A percentile compares a stretch with the other conserved stretches of the same genome.
phyloP scores from a whole-genome alignment of 345 rosid species.

The Camelina laxa region DNA sequence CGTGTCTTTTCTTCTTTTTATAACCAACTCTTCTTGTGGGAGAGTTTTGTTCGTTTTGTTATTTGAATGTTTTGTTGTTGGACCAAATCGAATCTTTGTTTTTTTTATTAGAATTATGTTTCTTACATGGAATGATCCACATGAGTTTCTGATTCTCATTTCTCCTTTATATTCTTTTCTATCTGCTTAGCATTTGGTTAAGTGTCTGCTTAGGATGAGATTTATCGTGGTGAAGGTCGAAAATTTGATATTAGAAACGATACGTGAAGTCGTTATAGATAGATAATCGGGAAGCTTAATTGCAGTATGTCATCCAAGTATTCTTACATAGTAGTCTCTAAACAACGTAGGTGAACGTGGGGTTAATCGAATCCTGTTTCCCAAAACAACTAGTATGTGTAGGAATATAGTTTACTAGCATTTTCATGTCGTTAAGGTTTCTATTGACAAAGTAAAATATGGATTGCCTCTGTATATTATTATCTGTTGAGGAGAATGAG shows the following conservation, averaged over 20 bases:
- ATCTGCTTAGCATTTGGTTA: neutral
- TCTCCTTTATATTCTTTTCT: neutral
- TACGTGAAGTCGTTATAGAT: neutral
- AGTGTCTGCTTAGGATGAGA: neutral
- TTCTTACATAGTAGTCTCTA: too few species aligned
- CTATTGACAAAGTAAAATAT: too few species aligned
- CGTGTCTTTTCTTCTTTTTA: neutral
- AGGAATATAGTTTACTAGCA: too few species aligned
- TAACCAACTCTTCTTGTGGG: conserved; percentile 27
- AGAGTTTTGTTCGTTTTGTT: conserved; percentile 36
- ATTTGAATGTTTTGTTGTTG: conserved; percentile 34
- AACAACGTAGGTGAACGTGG: neutral
- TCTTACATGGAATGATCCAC: conserved; percentile 12
- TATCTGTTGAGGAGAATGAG: too few species aligned
- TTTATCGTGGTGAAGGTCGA: neutral
- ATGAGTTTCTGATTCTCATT: neutral
- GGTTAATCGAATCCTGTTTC: neutral
- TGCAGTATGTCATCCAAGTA: neutral
- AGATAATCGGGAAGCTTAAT: neutral
- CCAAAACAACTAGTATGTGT: neutral
- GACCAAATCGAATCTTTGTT: conserved; percentile 23
- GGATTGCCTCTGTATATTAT: too few species aligned
- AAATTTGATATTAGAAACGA: neutral
- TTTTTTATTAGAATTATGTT: conserved; percentile 26
- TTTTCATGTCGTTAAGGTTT: too few species aligned